Percentiles rank a stretch among this genome's conserved stretches.
These are phyloP conservation scores for Musa balbisiana DNA, from an alignment of 202 grass and related monocot species.

Conservation along the genomic window DNA sequence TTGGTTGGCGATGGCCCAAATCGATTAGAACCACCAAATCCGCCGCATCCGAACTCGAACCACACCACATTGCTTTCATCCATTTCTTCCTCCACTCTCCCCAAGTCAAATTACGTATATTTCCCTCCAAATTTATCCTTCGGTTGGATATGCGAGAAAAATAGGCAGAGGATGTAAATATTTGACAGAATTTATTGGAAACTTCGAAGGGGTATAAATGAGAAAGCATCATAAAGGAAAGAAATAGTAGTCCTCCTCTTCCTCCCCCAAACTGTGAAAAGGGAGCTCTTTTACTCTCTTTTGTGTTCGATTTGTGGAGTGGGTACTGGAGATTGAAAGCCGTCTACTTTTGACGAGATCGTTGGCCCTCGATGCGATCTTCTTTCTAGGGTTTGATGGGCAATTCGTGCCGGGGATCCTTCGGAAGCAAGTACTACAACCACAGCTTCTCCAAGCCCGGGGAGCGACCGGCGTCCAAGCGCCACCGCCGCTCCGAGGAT, in stretches of 20 bases:
- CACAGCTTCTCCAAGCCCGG: background rate
- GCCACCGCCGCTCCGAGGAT: background rate
- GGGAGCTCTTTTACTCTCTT: too few species aligned
- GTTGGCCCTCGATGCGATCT: constrained; percentile 2
- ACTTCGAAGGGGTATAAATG: too few species aligned
- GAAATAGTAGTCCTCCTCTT: background rate
- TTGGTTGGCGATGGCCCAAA: too few species aligned
- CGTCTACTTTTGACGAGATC: background rate
- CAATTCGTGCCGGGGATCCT: constrained; percentile 14
- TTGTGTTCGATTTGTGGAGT: background rate
- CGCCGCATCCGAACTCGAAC: background rate
- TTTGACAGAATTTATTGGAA: too few species aligned
- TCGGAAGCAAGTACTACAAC: background rate
- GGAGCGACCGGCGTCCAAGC: constrained; percentile 7
- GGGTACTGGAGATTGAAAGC: background rate
- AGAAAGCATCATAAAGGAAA: too few species aligned
- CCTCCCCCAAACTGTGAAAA: background rate
- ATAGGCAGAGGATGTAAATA: too few species aligned
- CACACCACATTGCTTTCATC: background rate
- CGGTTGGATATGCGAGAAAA: too few species aligned
- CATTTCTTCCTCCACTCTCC: background rate
- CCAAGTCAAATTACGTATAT: too few species aligned
- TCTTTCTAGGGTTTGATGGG: constrained; percentile 9
- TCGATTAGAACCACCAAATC: background rate
- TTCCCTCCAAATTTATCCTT: too few species aligned